Conservation (phyloP, 345 rosid species). For the Iberis pinnata region DNA sequence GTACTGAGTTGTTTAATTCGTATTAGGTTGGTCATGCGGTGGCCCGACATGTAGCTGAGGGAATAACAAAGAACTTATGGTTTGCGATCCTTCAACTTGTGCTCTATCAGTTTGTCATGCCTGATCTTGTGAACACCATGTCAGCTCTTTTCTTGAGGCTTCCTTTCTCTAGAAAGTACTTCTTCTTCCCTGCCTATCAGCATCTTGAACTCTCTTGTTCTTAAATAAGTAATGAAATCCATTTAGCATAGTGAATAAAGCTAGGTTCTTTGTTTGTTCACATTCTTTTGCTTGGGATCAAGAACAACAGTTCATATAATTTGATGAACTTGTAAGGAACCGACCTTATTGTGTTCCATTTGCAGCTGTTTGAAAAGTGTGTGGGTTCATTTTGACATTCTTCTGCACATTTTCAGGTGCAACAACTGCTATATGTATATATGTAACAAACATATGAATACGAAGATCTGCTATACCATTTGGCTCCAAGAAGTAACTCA, state of each 20-base stretch:
- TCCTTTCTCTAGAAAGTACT: slow-evolving; percentile 84
- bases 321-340: not conserved
- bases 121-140: slow-evolving; percentile 73
- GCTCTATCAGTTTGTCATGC: slow-evolving; percentile 66
- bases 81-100: slow-evolving; percentile 58
- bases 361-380: slow-evolving; percentile 8
- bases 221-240: not conserved
- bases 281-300: not conserved
- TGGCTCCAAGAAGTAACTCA: not conserved
- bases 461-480: not conserved
- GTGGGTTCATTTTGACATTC: no score
- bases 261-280: not conserved
- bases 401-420: not conserved
- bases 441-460: no score
- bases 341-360: not conserved
- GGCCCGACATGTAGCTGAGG: slow-evolving; percentile 77
- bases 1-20: slow-evolving; percentile 13
- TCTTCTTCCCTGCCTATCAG: not conserved
- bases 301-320: not conserved
- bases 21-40: slow-evolving; percentile 85
- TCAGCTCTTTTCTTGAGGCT: slow-evolving; percentile 71
- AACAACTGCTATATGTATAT: not conserved
- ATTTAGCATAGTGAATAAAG: not conserved
- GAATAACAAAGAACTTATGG: slow-evolving; percentile 71
- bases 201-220: not conserved